These are phyloP conservation scores for Wickerhamomyces pijperi DNA, from an alignment of 805 yeast species.

Conservation along the genomic window DNA sequence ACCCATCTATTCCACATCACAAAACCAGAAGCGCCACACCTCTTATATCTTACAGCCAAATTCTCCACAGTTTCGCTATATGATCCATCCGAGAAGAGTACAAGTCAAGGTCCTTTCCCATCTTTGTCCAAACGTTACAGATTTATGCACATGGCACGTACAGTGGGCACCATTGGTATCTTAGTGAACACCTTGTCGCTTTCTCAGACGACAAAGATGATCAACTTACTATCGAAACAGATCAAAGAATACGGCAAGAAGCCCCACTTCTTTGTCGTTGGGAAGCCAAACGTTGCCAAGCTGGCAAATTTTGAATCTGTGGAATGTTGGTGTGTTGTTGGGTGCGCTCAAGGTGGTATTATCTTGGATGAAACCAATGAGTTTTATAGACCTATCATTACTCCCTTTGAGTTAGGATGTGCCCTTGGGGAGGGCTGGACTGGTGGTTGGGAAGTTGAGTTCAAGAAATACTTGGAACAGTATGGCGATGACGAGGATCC, in stretches of 20 bases:
- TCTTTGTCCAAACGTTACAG: constrained; percentile 76
- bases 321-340: constrained; percentile 89
- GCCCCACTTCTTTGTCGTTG: constrained; percentile 89
- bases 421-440: constrained; percentile 82
- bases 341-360: constrained; percentile 92
- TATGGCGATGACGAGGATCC: constrained; percentile 21
- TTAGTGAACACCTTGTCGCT: constrained; percentile 84
- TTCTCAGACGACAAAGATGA: constrained; percentile 55
- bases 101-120: constrained; percentile 54
- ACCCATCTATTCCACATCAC: constrained; percentile 54
- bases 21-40: constrained; percentile 66
- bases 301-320: constrained; percentile 91
- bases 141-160: constrained; percentile 77
- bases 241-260: constrained; percentile 76
- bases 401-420: constrained; percentile 82
- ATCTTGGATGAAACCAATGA: constrained; percentile 70
- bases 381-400: constrained; percentile 81
- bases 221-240: constrained; percentile 48
- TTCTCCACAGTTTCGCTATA: constrained; percentile 43
- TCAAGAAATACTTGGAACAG: constrained; percentile 38
- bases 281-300: constrained; percentile 96
- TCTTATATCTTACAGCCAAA: constrained; percentile 63
- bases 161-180: constrained; percentile 88
- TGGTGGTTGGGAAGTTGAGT: constrained; percentile 86
- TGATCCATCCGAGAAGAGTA: constrained; percentile 29